These are phyloP conservation scores for Backusella luteola DNA, from an alignment of 192 early-diverging fungal species.

Conservation along the genomic window DNA sequence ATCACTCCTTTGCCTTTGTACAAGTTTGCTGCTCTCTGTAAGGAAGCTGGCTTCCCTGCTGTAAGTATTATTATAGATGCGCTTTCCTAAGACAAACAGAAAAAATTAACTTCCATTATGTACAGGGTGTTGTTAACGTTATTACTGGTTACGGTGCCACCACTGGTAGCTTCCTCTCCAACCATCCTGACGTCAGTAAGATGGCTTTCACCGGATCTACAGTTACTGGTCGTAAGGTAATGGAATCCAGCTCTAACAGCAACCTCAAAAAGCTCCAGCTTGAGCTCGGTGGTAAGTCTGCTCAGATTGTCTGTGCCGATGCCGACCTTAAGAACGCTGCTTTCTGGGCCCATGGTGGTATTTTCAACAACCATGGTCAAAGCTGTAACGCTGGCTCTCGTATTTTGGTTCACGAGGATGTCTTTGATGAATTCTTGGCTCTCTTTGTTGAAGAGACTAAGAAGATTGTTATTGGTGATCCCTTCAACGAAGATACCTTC, in stretches of 20 bases:
- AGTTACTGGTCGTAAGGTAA: not conserved
- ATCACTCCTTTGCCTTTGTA: conserved; percentile 58
- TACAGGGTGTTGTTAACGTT: conserved; percentile 77
- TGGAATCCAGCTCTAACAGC: conserved; percentile 11
- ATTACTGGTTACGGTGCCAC: conserved; percentile 69
- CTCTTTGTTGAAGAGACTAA: conserved; percentile 5
- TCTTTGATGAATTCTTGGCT: conserved; percentile 38
- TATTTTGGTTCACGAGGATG: conserved; percentile 50
- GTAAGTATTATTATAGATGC: conserved; percentile 19
- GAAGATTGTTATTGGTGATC: conserved; percentile 45
- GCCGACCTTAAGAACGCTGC: conserved; percentile 19
- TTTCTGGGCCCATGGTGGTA: conserved; percentile 15
- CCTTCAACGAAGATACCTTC: conserved; percentile 33
- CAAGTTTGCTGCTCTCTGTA: conserved; percentile 61
- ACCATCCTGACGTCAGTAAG: conserved; percentile 48
- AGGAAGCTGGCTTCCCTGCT: conserved; percentile 74
- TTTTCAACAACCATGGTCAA: conserved; percentile 49
- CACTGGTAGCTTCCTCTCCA: conserved; percentile 54
- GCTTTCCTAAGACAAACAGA: not conserved
- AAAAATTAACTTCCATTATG: not conserved
- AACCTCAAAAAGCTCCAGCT: conserved; percentile 24
- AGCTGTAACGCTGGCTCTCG: conserved; percentile 50
- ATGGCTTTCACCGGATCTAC: conserved; percentile 58
- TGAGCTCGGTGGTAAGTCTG: conserved; percentile 23
- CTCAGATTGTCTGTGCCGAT: conserved; percentile 23